These are phyloP conservation scores for Zopfia rhizophila DNA, from an alignment of 2,329 filamentous ascomycete genomes.

Conservation along the genomic window DNA sequence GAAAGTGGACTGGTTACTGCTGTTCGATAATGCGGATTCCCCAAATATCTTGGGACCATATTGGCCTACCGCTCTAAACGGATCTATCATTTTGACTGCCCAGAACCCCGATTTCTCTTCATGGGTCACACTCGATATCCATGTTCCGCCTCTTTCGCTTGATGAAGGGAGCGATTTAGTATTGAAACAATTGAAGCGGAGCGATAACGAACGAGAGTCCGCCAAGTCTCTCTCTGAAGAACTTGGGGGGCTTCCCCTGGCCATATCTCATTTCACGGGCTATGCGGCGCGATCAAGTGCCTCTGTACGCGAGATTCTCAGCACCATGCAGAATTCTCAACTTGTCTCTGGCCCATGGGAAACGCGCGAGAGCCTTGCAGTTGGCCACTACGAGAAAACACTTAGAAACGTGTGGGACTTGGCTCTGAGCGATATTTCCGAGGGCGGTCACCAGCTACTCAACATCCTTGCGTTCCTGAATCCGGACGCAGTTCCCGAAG, in stretches of 20 bases:
- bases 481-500: conserved; percentile 3
- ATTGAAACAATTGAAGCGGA: background rate
- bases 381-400: conserved; percentile 3
- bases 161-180: conserved; percentile 7
- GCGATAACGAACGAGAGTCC: background rate
- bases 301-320: too few relatives aligned
- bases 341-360: too few relatives aligned
- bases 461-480: conserved; percentile 5
- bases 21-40: conserved; percentile 9
- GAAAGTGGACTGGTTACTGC: conserved; percentile 12
- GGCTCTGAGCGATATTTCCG: background rate
- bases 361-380: too few relatives aligned
- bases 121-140: background rate
- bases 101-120: conserved; percentile 4
- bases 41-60: background rate
- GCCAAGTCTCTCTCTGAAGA: conserved; percentile 1
- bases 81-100: conserved; percentile 6
- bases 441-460: background rate
- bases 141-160: too few relatives aligned
- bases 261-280: conserved; percentile 8
- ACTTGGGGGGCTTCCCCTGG: conserved; percentile 4
- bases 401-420: conserved; percentile 5
- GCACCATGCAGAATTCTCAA: too few relatives aligned
- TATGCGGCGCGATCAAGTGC: too few relatives aligned
- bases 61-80: conserved; percentile 2